Conservation (phyloP, 257 asterid genomes). For the Solanum dulcamara region DNA sequence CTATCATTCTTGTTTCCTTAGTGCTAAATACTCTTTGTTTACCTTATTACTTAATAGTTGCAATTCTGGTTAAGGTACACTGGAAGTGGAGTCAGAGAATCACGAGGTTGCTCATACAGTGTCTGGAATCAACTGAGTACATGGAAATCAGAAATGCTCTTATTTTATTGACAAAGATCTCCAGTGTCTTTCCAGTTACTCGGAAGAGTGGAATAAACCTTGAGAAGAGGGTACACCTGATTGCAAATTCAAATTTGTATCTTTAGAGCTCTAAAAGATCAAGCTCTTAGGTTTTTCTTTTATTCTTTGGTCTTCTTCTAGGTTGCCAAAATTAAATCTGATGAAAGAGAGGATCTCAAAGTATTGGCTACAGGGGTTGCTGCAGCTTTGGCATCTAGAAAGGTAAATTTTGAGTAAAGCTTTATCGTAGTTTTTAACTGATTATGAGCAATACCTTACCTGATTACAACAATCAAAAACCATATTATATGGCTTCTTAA, state of each 20-base stretch:
- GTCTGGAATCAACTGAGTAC: conserved; percentile 90
- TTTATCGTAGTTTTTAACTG: neutral
- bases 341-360: conserved; percentile 98
- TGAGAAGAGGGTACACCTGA: conserved; percentile 75
- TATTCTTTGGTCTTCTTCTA: conserved; percentile 14
- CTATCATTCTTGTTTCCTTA: neutral
- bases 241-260: neutral
- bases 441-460: neutral
- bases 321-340: conserved; percentile 97
- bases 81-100: conserved; percentile 99
- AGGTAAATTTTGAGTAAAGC: conserved; percentile 32
- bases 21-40: neutral
- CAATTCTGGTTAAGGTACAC: conserved; percentile 52
- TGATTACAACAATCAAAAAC: neutral
- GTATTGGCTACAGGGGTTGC: conserved; percentile 97
- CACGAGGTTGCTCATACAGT: conserved; percentile 86
- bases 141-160: conserved; percentile 98
- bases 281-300: neutral
- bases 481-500: neutral
- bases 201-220: conserved; percentile 97
- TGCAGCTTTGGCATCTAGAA: conserved; percentile 95
- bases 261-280: neutral
- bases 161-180: conserved; percentile 76
- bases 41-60: neutral
- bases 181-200: conserved; percentile 91